Percentiles rank a stretch among this genome's conserved stretches.
Conservation (phyloP, 1,284 basidiomycete genomes). For the Cerioporus squamosus region DNA sequence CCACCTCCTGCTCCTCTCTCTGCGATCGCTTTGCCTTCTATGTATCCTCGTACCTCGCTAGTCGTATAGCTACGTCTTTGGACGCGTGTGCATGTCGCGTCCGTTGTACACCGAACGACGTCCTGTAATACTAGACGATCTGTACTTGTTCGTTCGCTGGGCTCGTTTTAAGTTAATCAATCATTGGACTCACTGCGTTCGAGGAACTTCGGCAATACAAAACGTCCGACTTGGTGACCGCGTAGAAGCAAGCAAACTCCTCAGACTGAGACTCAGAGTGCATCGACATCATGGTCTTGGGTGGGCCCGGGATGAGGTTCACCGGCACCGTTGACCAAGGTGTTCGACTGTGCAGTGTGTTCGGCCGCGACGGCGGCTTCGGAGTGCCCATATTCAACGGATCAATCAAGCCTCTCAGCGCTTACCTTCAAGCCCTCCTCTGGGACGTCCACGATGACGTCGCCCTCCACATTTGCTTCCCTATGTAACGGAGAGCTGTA, state of each 20-base stretch:
- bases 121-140: slow-evolving; percentile 34
- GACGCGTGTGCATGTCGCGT: slow-evolving; percentile 22
- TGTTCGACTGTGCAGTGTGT: too few relatives aligned
- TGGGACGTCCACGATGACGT: not conserved
- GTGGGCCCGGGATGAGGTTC: too few relatives aligned
- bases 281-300: too few relatives aligned
- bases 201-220: too few relatives aligned
- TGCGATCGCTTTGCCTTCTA: slow-evolving; percentile 6
- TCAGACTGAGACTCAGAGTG: too few relatives aligned
- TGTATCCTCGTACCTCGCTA: slow-evolving; percentile 24
- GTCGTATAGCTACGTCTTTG: slow-evolving; percentile 27
- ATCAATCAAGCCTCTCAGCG: not conserved
- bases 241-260: too few relatives aligned
- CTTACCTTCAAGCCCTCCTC: not conserved
- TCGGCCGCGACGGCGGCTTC: too few relatives aligned
- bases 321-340: too few relatives aligned
- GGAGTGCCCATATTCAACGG: too few relatives aligned
- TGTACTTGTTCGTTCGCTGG: slow-evolving; percentile 27
- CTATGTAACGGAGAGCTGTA: too few relatives aligned
- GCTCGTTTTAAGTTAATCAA: slow-evolving; percentile 24
- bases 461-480: not conserved
- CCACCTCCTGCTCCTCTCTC: not conserved
- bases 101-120: slow-evolving; percentile 33
- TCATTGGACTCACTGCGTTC: not conserved
- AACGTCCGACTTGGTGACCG: too few relatives aligned